Base-by-base conservation (phyloP, 2,329 filamentous ascomycete species). In the Colletotrichum destructivum region DNA sequence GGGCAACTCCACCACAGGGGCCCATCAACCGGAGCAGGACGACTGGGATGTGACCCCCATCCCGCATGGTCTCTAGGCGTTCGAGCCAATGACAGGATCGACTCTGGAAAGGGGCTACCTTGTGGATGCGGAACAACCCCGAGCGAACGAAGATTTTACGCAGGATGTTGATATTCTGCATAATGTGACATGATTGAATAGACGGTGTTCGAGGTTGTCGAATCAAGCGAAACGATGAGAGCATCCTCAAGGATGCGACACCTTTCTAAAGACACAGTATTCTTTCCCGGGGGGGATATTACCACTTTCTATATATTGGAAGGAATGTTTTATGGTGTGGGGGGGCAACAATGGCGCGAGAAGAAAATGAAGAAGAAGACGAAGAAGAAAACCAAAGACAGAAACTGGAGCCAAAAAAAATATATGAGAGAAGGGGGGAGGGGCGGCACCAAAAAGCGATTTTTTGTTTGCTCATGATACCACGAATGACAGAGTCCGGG, bases 391-490 rank as follows among this genome's bases (percentile, higher is more conserved):
- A 57, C 26, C 12, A 35, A 52, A 55, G 52, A 54, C 46, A 21
- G 51, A 38, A 12, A 55, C 15, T 18, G 26, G 7, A 57, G 47
- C 31, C 1, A 31, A 7, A 8, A 35, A 23, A 26, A 21, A 26
- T 5, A 35, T n/a, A 18, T n/a, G 35, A 11, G 11, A 35, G 38
- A 69, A 13, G 26, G 26, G 51, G 4, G 51, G 13, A 15, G 42
- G 66, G 66, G 66, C 61, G 66, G 66, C 66, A 66, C 66, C 62
- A 69, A 69, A 66, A 69, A 62, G 61, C 61, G 62, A 65, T 69
- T 66, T 69, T 55, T 66, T 66, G 66, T 69, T 69, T 69, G 66
- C 66, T 66, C 66, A 69, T 69, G 66, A 69, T 69, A 69, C 66
- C 66, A 69, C 62, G 62, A 69, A 59, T 66, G 66, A 69, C 44